phyloP scores from a whole-genome alignment of 768 basidiomycete genomes.

The Amanita thiersii region DNA sequence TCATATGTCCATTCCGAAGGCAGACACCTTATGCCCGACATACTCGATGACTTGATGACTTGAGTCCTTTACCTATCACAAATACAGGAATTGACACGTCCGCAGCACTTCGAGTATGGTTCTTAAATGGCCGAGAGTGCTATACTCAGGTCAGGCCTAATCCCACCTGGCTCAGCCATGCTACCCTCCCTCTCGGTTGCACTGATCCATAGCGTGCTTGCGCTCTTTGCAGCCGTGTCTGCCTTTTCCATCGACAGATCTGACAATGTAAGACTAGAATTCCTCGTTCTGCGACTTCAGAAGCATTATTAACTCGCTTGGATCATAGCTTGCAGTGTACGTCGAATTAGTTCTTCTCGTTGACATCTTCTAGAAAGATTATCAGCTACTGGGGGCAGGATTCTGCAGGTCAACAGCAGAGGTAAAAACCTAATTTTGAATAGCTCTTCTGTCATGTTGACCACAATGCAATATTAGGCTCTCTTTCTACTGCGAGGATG shows the following conservation, averaged over 20 bases:
- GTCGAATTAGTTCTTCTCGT: slow-evolving; percentile 7
- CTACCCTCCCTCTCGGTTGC: not conserved
- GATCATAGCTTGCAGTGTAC: slow-evolving; percentile 27
- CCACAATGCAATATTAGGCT: slow-evolving; percentile 20
- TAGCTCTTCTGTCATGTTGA: not conserved
- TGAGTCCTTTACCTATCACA: too few species aligned
- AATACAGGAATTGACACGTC: not conserved
- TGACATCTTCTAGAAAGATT: not conserved
- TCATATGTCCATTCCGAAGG: too few species aligned
- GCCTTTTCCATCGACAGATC: slow-evolving; percentile 27
- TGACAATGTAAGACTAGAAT: slow-evolving; percentile 25
- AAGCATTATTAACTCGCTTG: not conserved
- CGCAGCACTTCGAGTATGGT: not conserved
- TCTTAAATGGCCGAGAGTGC: not conserved
- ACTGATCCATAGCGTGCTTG: slow-evolving; percentile 10
- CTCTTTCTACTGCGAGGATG: slow-evolving; percentile 56
- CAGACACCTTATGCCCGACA: too few species aligned
- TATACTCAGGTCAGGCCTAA: not conserved
- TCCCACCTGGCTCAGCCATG: not conserved
- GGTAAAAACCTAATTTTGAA: slow-evolving; percentile 14
- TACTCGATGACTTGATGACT: too few species aligned
- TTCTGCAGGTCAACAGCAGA: slow-evolving; percentile 27
- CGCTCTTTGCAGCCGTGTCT: slow-evolving; percentile 13
- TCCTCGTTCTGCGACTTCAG: not conserved
- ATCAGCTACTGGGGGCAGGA: slow-evolving; percentile 36